A percentile compares a stretch with the other conserved stretches of the same genome.
These are phyloP conservation scores for Tephrocybe sp. DNA, from an alignment of 768 basidiomycete genomes.

Conservation along the genomic window DNA sequence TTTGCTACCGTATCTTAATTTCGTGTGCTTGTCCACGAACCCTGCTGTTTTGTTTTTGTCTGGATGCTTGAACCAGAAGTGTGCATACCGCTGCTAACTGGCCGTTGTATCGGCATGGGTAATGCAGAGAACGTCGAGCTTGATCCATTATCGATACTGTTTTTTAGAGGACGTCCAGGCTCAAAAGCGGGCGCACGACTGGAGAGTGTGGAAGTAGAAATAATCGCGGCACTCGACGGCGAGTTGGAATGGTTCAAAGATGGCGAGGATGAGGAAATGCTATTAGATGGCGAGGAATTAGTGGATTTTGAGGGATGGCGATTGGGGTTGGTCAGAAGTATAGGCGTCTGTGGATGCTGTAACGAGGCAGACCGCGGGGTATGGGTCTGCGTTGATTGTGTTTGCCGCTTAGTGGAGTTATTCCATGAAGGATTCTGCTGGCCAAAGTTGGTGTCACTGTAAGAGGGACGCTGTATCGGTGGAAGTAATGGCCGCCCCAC, in stretches of 20 bases:
- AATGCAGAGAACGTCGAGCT: slow-evolving; percentile 3
- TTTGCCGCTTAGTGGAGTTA: slow-evolving; percentile 6
- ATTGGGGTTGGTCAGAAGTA: slow-evolving; percentile 20
- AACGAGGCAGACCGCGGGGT: slow-evolving; percentile 25
- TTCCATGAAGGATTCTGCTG: slow-evolving; percentile 2
- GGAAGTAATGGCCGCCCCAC: slow-evolving; percentile 22
- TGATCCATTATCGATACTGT: neutral
- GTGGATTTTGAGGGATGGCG: slow-evolving; percentile 26
- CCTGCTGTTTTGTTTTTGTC: slow-evolving; percentile 1
- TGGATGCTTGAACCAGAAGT: neutral
- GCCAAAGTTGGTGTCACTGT: slow-evolving; percentile 10
- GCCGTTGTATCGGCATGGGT: slow-evolving; percentile 13
- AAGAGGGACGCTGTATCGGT: slow-evolving; percentile 6
- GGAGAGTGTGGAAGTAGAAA: slow-evolving; percentile 9
- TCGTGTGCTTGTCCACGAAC: neutral
- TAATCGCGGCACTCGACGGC: neutral
- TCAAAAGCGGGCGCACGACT: slow-evolving; percentile 17
- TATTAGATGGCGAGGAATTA: slow-evolving; percentile 9
- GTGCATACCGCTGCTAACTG: neutral
- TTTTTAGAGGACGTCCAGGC: slow-evolving; percentile 13
- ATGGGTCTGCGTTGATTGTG: slow-evolving; percentile 14
- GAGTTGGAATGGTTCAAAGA: slow-evolving; percentile 1
- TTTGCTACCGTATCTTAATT: no score
- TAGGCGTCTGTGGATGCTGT: slow-evolving; percentile 21
- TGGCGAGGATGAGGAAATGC: slow-evolving; percentile 1